Conservation (phyloP, 225 moss, liverwort and hornwort species). For the Ulota crispa region DNA sequence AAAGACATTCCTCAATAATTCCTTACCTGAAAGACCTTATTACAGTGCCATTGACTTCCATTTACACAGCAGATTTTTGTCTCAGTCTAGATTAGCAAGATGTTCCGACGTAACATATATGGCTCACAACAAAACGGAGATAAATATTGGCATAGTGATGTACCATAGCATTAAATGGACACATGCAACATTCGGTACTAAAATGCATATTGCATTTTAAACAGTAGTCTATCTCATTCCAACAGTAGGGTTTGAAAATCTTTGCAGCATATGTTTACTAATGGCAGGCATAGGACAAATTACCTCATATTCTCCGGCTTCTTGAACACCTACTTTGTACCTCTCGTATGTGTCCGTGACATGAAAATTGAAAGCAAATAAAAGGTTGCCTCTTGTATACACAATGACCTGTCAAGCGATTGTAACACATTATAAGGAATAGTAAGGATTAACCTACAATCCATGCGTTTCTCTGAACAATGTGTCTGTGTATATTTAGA, state of each 20-base stretch:
- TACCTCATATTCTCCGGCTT: constrained; percentile 89
- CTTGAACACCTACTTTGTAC: constrained; percentile 93
- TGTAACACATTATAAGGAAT: background rate
- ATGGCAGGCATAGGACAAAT: constrained; percentile 22
- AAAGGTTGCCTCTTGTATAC: constrained; percentile 70
- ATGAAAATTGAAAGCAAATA: constrained; percentile 95
- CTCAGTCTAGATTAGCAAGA: constrained; percentile 7
- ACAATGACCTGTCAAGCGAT: constrained; percentile 62
- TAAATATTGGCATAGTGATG: background rate
- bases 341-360: constrained; percentile 74
- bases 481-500: background rate
- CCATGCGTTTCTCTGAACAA: background rate
- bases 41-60: background rate
- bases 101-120: background rate
- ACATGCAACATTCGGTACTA: background rate
- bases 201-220: background rate
- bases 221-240: background rate
- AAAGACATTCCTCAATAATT: background rate
- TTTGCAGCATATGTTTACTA: constrained; percentile 8
- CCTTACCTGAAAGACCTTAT: background rate
- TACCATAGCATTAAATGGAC: background rate
- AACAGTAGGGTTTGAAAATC: background rate
- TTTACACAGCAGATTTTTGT: background rate
- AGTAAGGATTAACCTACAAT: background rate
- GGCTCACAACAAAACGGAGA: background rate